phyloP scores from a whole-genome alignment of 2,329 filamentous ascomycete genomes.

The Tolypocladium paradoxum region DNA sequence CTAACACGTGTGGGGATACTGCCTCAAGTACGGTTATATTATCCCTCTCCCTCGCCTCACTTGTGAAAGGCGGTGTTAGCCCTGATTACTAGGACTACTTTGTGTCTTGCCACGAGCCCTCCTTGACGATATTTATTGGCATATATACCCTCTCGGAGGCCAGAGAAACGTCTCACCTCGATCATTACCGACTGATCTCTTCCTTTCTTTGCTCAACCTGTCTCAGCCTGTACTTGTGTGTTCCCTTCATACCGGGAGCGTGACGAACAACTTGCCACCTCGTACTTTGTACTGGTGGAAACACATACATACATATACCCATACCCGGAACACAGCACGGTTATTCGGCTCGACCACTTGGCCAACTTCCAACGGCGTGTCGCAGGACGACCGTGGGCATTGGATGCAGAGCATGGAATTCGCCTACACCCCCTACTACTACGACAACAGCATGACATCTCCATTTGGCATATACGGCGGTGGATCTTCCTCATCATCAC shows the following conservation, averaged over 20 bases:
- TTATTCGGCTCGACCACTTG: too few species aligned
- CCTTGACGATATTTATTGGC: neutral
- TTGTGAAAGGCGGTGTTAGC: neutral
- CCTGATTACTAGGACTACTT: neutral
- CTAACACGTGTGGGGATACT: neutral
- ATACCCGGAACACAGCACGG: neutral
- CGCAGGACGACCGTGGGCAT: neutral
- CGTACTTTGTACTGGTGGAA: neutral
- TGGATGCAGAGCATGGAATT: neutral
- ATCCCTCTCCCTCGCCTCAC: slow-evolving; percentile 1
- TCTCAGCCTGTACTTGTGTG: neutral
- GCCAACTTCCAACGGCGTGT: neutral
- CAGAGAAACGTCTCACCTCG: neutral
- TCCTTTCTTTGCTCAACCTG: neutral
- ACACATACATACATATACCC: neutral
- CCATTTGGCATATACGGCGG: neutral
- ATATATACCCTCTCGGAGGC: neutral
- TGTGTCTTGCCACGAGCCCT: neutral
- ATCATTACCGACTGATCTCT: neutral
- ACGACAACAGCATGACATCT: neutral
- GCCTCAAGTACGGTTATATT: neutral
- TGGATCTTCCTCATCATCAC: neutral
- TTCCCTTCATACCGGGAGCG: neutral
- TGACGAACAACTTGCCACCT: neutral
- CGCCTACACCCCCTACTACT: neutral